Percentiles rank a stretch among this genome's conserved stretches.
Conservation (phyloP, 2,329 filamentous ascomycete species). For the Verticillium longisporum region DNA sequence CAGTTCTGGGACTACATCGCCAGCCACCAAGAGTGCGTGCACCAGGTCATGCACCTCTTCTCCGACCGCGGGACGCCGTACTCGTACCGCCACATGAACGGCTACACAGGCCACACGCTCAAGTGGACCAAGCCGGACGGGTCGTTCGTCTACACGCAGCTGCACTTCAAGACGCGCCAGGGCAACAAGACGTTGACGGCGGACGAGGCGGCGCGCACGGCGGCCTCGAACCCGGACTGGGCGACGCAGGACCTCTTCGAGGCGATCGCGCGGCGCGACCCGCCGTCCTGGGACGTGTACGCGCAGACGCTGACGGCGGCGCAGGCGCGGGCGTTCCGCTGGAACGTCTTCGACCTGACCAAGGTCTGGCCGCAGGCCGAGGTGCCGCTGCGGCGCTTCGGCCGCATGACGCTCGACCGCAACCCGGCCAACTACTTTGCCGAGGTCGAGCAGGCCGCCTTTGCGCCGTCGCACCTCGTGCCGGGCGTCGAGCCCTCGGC, state of each 20-base stretch:
- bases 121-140: constrained; percentile 62
- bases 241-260: constrained; percentile 59
- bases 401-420: constrained; percentile 56
- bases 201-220: constrained; percentile 46
- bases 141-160: constrained; percentile 58
- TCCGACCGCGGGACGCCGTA: constrained; percentile 60
- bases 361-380: constrained; percentile 62
- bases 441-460: constrained; percentile 63
- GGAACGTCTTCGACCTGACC: constrained; percentile 63
- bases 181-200: constrained; percentile 54
- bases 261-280: constrained; percentile 53
- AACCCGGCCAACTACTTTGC: constrained; percentile 63
- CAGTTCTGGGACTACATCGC: constrained; percentile 35
- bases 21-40: constrained; percentile 54
- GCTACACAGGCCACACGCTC: constrained; percentile 60
- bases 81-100: constrained; percentile 60
- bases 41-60: constrained; percentile 61
- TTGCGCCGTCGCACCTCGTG: constrained; percentile 57
- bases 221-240: constrained; percentile 54
- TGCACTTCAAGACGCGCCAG: constrained; percentile 58
- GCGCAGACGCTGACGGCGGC: constrained; percentile 57
- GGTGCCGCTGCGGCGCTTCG: constrained; percentile 54
- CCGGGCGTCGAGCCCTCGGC: constrained; percentile 56
- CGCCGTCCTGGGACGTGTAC: constrained; percentile 57
- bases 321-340: constrained; percentile 52